Conservation (phyloP, 2,329 filamentous ascomycete genomes). For the Xylaria sp. region DNA sequence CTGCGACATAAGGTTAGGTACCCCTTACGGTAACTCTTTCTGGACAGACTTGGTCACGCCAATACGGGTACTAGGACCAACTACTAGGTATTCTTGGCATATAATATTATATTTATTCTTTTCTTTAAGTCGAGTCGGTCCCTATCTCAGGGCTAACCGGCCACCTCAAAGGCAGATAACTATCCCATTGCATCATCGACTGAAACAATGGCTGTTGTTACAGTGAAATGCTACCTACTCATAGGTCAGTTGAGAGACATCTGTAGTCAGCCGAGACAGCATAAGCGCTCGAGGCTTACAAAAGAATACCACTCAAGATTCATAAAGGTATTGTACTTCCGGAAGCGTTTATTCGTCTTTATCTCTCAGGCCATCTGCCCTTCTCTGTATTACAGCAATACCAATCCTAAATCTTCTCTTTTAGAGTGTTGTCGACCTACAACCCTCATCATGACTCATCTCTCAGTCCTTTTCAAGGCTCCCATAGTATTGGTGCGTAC, state of each 20-base stretch:
- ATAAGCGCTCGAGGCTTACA: not conserved
- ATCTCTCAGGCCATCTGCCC: not conserved
- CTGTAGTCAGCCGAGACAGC: not conserved
- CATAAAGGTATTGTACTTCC: not conserved
- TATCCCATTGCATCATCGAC: no score
- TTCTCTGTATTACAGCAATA: not conserved
- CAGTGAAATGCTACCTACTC: no score
- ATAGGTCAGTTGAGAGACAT: not conserved
- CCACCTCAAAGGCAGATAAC: no score
- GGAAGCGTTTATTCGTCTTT: not conserved
- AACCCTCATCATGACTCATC: not conserved
- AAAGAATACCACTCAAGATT: not conserved
- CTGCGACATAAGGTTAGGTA: not conserved
- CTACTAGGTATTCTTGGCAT: no score
- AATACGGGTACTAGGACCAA: no score
- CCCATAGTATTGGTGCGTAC: not conserved
- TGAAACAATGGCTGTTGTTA: no score
- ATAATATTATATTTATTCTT: no score
- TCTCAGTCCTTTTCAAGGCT: not conserved
- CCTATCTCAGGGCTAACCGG: no score
- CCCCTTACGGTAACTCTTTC: not conserved
- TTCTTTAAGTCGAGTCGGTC: no score
- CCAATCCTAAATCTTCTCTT: not conserved
- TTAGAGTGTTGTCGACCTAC: no score
- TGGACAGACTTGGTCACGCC: no score